These are phyloP conservation scores for Monotropa hypopitys DNA, from an alignment of 179 eudicot genomes.

Conservation along the genomic window DNA sequence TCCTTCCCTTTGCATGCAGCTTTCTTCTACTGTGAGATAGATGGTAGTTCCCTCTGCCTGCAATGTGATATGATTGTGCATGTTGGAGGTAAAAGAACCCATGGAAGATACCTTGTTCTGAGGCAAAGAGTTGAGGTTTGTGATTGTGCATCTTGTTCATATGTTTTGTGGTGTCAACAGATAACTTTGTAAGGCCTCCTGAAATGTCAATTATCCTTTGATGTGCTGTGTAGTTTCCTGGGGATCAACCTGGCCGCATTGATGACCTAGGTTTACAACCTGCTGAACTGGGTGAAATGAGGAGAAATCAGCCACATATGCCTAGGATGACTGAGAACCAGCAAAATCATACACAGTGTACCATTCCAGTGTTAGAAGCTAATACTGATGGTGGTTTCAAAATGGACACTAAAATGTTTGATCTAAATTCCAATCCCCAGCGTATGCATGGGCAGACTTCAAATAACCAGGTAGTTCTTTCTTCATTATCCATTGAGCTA, in stretches of 20 bases:
- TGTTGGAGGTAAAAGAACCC: slow-evolving; percentile 64
- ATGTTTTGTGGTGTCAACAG: not conserved
- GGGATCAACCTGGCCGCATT: slow-evolving; percentile 26
- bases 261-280: slow-evolving; percentile 28
- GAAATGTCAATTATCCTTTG: not conserved
- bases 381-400: slow-evolving; percentile 13
- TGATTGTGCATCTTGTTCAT: not conserved
- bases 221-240: slow-evolving; percentile 35
- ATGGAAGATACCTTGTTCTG: slow-evolving; percentile 48
- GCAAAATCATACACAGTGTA: slow-evolving; percentile 23
- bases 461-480: slow-evolving; percentile 29
- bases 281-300: slow-evolving; percentile 21
- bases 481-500: not conserved
- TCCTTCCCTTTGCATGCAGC: slow-evolving; percentile 24
- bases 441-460: slow-evolving; percentile 32
- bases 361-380: slow-evolving; percentile 12
- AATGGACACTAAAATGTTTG: slow-evolving; percentile 31
- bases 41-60: slow-evolving; percentile 65
- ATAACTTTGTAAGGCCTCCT: not conserved
- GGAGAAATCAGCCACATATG: slow-evolving; percentile 19
- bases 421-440: slow-evolving; percentile 46
- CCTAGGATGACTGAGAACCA: slow-evolving; percentile 17
- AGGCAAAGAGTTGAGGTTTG: slow-evolving; percentile 69
- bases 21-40: slow-evolving; percentile 60
- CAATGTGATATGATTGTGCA: slow-evolving; percentile 70